Base-by-base conservation (phyloP, 2,329 filamentous ascomycete genomes). In the Sarocladium strictum region DNA sequence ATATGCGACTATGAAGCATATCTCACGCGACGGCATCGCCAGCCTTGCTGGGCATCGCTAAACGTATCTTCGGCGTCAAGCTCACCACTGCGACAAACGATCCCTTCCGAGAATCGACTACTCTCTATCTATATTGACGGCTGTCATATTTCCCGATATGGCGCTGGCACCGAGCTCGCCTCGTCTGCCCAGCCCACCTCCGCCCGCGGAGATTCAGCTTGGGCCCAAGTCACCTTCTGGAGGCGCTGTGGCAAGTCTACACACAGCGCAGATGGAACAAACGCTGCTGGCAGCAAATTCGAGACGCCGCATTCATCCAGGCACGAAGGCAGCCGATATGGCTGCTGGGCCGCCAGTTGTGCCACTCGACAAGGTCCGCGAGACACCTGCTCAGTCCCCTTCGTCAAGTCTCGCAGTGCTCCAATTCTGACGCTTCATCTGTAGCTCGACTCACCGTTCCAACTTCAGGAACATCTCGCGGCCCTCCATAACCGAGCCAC, bases 391-490 rank as follows among this genome's bases (percentile, higher is more conserved):
- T 29, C 32, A n/a, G 7, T 27, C 17, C 5, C 27, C 49, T n/a
- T 29, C 12, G 40, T 40, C 5, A 33, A 35, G 29, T 24, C 50
- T 35, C 17, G 43, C 32, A 11, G 27, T 27, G 3, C 19, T 10
- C 45, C 37, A 11, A 35, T n/a, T 33, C 32, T 51, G 29, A 47
- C 21, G 43, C 21, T 27, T 29, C 17, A 23, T 26, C 3, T 15
- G 54, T 69, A 97, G 89, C 90, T 99, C 61, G 92, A 99, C 67
- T 97, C 93, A 21, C 89, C 94, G 43, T 99, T 97, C 69, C 94
- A 97, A 70, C 83, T 97, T 17, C 95, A 97, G 71, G 94, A 99
- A 72, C 93, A 99, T 67, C 86, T 99, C 54, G 93, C 95, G 69
- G 90, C 94, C 33, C 82, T 97, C 15, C 90, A 97, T 74, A 85